Percentiles rank a stretch among this genome's conserved stretches.
Evolutionary conservation across 495 filamentous ascomycete genomes (phyloP).

Genomic region (Alectoria sarmentosa): DNA sequence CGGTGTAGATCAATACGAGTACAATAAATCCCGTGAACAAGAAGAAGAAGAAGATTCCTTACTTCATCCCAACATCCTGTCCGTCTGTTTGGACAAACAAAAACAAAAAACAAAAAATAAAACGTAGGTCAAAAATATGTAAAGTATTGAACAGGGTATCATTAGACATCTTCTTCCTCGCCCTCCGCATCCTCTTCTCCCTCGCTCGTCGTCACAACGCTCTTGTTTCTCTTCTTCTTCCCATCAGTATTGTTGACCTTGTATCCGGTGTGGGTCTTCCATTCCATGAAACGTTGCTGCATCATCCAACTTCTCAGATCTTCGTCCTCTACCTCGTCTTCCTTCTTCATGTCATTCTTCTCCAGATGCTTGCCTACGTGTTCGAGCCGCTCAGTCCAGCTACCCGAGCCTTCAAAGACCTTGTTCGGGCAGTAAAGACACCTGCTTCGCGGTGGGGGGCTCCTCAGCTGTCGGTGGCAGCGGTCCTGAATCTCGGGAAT

Average conservation of each 20-base stretch:
- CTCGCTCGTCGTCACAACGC: slow-evolving; percentile 9
- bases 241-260: slow-evolving; percentile 13
- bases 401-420: slow-evolving; percentile 43
- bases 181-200: slow-evolving; percentile 19
- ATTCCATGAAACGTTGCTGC: slow-evolving; percentile 40
- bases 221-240: slow-evolving; percentile 19
- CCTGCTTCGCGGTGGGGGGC: slow-evolving; percentile 50
- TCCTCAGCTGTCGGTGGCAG: slow-evolving; percentile 54
- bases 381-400: slow-evolving; percentile 85
- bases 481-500: slow-evolving; percentile 46
- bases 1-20: neutral
- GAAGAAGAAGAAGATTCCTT: neutral
- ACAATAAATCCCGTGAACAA: neutral
- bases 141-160: neutral
- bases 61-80: neutral
- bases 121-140: neutral
- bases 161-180: slow-evolving; percentile 16
- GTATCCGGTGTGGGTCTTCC: slow-evolving; percentile 8
- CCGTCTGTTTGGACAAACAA: neutral
- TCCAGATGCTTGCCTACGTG: slow-evolving; percentile 65
- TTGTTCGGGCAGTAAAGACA: slow-evolving; percentile 38
- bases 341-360: slow-evolving; percentile 25
- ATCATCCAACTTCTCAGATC: slow-evolving; percentile 47
- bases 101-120: neutral
- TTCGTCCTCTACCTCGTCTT: slow-evolving; percentile 39